These are phyloP conservation scores for Hypomontagnella submonticulosa DNA, from an alignment of 495 filamentous ascomycete species.

Conservation along the genomic window DNA sequence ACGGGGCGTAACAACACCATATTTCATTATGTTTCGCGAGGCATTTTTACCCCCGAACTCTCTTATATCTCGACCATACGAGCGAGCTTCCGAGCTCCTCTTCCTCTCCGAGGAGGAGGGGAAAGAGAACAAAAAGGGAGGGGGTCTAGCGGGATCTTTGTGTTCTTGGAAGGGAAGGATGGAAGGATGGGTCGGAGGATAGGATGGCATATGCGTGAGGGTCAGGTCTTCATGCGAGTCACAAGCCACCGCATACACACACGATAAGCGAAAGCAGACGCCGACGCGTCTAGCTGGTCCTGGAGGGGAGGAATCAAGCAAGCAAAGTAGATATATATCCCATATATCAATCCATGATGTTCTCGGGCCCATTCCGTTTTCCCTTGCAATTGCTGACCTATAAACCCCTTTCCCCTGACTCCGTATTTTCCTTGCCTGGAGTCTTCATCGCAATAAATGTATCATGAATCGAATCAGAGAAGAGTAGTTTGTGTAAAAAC, in stretches of 20 bases:
- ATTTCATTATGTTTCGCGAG: constrained; percentile 12
- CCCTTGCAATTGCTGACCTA: constrained; percentile 1
- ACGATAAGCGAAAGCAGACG: not conserved
- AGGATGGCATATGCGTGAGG: not conserved
- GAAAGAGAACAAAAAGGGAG: not conserved
- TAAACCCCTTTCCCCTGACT: not conserved
- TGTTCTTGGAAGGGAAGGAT: not conserved
- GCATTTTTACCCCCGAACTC: not conserved
- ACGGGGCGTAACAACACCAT: constrained; percentile 14
- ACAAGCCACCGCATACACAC: constrained; percentile 1
- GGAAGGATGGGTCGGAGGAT: constrained; percentile 5
- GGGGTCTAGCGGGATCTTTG: constrained; percentile 18
- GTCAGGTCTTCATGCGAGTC: not conserved
- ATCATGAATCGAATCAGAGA: not conserved
- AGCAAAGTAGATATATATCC: constrained; percentile 39
- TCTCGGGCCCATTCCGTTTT: constrained; percentile 4
- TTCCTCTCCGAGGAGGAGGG: not conserved
- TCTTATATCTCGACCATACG: constrained; percentile 6
- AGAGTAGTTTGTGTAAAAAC: constrained; percentile 9
- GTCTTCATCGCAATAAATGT: not conserved
- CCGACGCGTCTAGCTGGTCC: constrained; percentile 3
- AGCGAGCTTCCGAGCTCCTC: constrained; percentile 4
- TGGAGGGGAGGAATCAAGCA: constrained; percentile 17
- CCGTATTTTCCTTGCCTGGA: not conserved
- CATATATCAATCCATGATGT: constrained; percentile 34